These are phyloP conservation scores for Aristolochia californica DNA, from an alignment of 164 flowering plant genomes.

Conservation along the genomic window DNA sequence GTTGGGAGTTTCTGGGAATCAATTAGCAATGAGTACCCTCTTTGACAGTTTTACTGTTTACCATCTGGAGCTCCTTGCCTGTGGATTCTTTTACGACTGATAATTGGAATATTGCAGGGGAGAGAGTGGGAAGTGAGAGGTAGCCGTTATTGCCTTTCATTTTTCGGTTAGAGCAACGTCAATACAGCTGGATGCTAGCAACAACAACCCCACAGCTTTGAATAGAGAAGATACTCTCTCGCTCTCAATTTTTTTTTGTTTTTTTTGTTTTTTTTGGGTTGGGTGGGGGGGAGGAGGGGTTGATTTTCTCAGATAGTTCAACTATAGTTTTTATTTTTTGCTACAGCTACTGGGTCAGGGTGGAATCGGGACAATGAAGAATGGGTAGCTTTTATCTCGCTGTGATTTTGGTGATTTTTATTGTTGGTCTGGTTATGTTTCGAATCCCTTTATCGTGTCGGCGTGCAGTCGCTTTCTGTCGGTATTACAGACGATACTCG, in stretches of 20 bases:
- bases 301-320: no score
- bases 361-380: background rate
- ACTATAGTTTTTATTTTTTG: no score
- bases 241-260: background rate
- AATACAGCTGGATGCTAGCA: constrained; percentile 3
- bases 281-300: no score
- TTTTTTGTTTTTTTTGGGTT: no score
- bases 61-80: background rate
- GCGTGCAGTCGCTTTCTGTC: constrained; percentile 58
- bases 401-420: constrained; percentile 6
- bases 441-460: constrained; percentile 24
- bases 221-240: constrained; percentile 3
- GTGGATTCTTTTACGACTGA: background rate
- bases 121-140: background rate
- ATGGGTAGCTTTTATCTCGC: constrained; percentile 2
- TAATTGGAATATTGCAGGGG: background rate
- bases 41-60: no score
- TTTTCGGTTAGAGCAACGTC: constrained; percentile 6
- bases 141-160: constrained; percentile 1
- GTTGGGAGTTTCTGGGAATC: no score
- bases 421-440: constrained; percentile 14
- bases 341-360: background rate
- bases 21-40: no score
- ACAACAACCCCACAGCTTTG: constrained; percentile 5
- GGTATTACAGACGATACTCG: constrained; percentile 25